Percentiles rank a stretch among this genome's conserved stretches.
phyloP scores from a whole-genome alignment of 352 stramenopile genomes.

The Hyaloperonospora brassicae region DNA sequence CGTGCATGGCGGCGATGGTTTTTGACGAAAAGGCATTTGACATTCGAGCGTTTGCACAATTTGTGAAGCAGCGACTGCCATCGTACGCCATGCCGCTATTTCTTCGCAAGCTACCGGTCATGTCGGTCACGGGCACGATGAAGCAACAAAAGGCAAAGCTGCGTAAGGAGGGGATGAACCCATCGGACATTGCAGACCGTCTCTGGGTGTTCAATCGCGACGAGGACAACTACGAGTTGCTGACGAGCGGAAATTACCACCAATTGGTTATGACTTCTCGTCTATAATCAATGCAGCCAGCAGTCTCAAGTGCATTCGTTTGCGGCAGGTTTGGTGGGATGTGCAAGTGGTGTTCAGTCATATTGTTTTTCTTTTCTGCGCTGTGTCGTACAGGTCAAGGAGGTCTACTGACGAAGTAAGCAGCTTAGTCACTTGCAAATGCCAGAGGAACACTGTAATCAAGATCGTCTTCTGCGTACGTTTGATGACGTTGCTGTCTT shows the following conservation, averaged over 20 bases:
- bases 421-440: too few species aligned
- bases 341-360: too few species aligned
- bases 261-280: slow-evolving; percentile 43
- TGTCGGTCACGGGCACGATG: slow-evolving; percentile 85
- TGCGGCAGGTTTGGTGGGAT: too few species aligned
- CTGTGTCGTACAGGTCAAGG: too few species aligned
- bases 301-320: too few species aligned
- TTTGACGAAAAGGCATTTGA: slow-evolving; percentile 57
- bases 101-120: slow-evolving; percentile 58
- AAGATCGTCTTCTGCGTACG: too few species aligned
- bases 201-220: slow-evolving; percentile 54
- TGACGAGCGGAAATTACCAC: slow-evolving; percentile 57
- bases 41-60: slow-evolving; percentile 41
- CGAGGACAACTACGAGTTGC: slow-evolving; percentile 39
- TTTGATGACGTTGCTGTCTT: too few species aligned
- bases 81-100: slow-evolving; percentile 83
- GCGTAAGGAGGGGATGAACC: slow-evolving; percentile 68
- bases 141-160: slow-evolving; percentile 90
- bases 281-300: too few species aligned
- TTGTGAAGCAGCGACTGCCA: slow-evolving; percentile 40
- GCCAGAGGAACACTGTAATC: too few species aligned
- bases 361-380: too few species aligned
- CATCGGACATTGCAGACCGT: slow-evolving; percentile 42
- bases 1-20: slow-evolving; percentile 80
- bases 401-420: too few species aligned